A percentile compares a stretch with the other conserved stretches of the same genome.
These are phyloP conservation scores for Phytophthora lateralis DNA, from an alignment of 352 stramenopile species.

Conservation along the genomic window DNA sequence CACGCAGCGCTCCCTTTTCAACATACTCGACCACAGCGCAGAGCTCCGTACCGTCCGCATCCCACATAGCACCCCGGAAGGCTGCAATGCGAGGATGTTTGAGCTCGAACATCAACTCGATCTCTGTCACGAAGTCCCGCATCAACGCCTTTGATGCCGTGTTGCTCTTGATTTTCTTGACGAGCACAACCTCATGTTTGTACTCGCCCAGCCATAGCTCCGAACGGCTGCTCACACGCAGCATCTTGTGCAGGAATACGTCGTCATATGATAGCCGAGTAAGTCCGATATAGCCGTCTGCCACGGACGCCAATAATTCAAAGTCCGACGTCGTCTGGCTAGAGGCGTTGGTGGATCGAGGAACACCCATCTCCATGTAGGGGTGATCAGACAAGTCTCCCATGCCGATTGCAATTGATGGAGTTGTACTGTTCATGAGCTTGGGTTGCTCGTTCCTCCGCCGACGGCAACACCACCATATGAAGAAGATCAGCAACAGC, in stretches of 20 bases:
- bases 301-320: conserved; percentile 66
- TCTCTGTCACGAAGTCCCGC: conserved; percentile 82
- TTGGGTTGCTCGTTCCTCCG: conserved; percentile 53
- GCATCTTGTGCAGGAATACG: conserved; percentile 72
- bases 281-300: conserved; percentile 72
- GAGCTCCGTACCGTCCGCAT: conserved; percentile 68
- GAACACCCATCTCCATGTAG: conserved; percentile 57
- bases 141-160: conserved; percentile 65
- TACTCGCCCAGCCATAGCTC: conserved; percentile 83
- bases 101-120: conserved; percentile 77
- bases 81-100: conserved; percentile 68
- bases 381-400: conserved; percentile 59
- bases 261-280: conserved; percentile 73
- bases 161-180: conserved; percentile 87
- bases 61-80: conserved; percentile 80
- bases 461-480: conserved; percentile 46
- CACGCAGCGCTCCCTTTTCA: conserved; percentile 63
- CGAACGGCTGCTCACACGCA: conserved; percentile 73
- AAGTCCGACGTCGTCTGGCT: conserved; percentile 81
- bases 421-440: conserved; percentile 51
- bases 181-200: conserved; percentile 59
- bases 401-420: conserved; percentile 63
- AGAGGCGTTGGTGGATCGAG: conserved; percentile 48
- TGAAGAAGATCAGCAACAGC: conserved; percentile 34
- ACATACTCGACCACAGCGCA: conserved; percentile 79